A percentile compares a stretch with the other conserved stretches of the same genome.
These are phyloP conservation scores for Citrus sp. DNA, from an alignment of 345 rosid genomes.

Conservation along the genomic window DNA sequence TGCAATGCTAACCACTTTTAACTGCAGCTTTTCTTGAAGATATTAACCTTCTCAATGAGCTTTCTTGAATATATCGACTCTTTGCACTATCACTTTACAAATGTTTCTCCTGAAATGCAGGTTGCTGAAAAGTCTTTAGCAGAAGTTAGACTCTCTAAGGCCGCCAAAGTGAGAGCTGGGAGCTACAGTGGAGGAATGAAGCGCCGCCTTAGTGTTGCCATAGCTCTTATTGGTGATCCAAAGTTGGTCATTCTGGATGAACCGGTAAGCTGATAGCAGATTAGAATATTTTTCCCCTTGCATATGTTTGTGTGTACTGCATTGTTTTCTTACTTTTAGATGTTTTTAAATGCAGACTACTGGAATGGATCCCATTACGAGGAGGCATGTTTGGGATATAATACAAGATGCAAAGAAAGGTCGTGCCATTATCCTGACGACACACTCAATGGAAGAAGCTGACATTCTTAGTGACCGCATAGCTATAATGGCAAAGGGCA, in stretches of 20 bases:
- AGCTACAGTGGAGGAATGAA: slow-evolving; percentile 98
- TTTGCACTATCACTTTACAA: background rate
- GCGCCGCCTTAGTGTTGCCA: slow-evolving; percentile 92
- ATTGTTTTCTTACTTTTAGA: background rate
- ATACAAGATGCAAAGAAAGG: slow-evolving; percentile 84
- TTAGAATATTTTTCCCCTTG: background rate
- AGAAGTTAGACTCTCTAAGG: slow-evolving; percentile 67
- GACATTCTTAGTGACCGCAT: slow-evolving; percentile 87
- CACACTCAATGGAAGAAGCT: slow-evolving; percentile 98
- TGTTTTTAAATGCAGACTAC: slow-evolving; percentile 52
- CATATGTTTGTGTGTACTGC: background rate
- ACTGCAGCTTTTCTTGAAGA: background rate
- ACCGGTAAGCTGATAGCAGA: slow-evolving; percentile 42
- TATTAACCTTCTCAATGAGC: slow-evolving; percentile 1
- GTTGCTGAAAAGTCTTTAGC: slow-evolving; percentile 63
- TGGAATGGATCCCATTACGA: slow-evolving; percentile 92
- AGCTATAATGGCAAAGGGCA: slow-evolving; percentile 94
- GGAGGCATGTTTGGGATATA: slow-evolving; percentile 94
- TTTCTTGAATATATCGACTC: background rate
- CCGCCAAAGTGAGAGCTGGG: slow-evolving; percentile 71
- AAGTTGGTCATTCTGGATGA: slow-evolving; percentile 85
- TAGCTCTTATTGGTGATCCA: slow-evolving; percentile 81
- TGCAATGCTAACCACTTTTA: background rate
- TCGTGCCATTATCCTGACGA: slow-evolving; percentile 75
- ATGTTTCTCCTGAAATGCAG: slow-evolving; percentile 23